Base-by-base conservation (phyloP, 1,139 yeast species). In the Eremothecium cymbalariae region DNA sequence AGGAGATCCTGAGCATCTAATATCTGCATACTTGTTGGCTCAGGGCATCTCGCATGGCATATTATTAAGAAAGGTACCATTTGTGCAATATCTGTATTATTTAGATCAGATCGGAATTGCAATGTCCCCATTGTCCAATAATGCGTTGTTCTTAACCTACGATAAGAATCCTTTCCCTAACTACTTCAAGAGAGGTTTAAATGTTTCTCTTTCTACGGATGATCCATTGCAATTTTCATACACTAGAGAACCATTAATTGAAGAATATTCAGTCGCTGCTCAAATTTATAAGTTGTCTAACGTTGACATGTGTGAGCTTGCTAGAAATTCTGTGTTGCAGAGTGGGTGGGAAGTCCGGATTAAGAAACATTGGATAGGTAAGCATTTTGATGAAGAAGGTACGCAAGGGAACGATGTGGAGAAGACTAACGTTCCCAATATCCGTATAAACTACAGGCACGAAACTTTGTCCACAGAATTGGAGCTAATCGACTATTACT, bases 111-210 rank as follows among this genome's bases (percentile, higher is more conserved):
- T 93, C 53, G 97, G 95, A 18, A 72, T 93, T 58, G 98, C 98
- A n/a, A 90, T 93, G 98, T 86, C 96, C 5, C 99, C 99, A 31
- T 66, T 93, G 47, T 84, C 95, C 9, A 93, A 93, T 64, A 93
- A 93, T 59, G 98, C 98, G 0, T 68, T 93, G 53, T 93, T 93
- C 57, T 69, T 93, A 60, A 84, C 95, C 1, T 93, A 90, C 55
- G 98, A 90, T 55, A 90, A 90, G 60, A 80, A 80, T 56, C 98
- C 98, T 18, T 86, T 90, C 68, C 78, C 81, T 48, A 69, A 74
- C 46, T 93, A 85, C 58, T 90, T 88, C 69, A 80, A 80, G 56
- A 77, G 90, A 53, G 99, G 99, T 2, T 65, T 90, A 57, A 90
- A 88, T 53, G 95, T 90, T 24, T 84, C 96, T 0, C 67, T 90